phyloP scores from a whole-genome alignment of 2,329 filamentous ascomycete species.

The Geoglossum cookeanum region DNA sequence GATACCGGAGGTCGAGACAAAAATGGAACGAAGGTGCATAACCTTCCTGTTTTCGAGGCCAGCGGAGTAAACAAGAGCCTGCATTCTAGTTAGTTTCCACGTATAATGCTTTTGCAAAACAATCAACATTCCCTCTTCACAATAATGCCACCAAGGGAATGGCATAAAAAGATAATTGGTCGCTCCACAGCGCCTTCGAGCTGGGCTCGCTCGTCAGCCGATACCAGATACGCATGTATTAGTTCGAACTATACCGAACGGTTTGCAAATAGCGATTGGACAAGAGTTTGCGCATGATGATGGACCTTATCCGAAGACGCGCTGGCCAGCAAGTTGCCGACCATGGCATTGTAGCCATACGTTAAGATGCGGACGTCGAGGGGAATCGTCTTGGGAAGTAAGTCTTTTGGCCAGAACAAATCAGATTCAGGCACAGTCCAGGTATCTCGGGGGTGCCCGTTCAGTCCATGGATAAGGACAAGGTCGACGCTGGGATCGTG shows the following conservation, averaged over 20 bases:
- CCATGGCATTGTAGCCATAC: constrained; percentile 57
- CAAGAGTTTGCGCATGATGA: constrained; percentile 51
- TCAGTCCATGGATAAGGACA: constrained; percentile 51
- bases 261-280: constrained; percentile 43
- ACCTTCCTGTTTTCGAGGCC: constrained; percentile 39
- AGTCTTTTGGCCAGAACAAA: constrained; percentile 49
- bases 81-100: neutral
- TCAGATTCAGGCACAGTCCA: constrained; percentile 32
- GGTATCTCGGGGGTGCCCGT: constrained; percentile 44
- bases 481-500: constrained; percentile 15
- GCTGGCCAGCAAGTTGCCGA: constrained; percentile 26
- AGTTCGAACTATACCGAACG: too few relatives aligned
- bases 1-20: constrained; percentile 55
- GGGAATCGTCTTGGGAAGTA: constrained; percentile 42
- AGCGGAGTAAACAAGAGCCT: constrained; percentile 44
- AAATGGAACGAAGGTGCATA: constrained; percentile 48
- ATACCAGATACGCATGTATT: too few relatives aligned
- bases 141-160: constrained; percentile 54
- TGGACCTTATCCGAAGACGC: constrained; percentile 46
- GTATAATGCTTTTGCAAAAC: neutral
- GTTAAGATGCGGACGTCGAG: constrained; percentile 44
- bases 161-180: constrained; percentile 58
- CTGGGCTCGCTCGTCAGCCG: too few relatives aligned
- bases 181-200: constrained; percentile 35
- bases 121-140: constrained; percentile 34